Evolutionary conservation across 192 early-diverging fungal species (phyloP).

Genomic region (Glomus cerebriforme): DNA sequence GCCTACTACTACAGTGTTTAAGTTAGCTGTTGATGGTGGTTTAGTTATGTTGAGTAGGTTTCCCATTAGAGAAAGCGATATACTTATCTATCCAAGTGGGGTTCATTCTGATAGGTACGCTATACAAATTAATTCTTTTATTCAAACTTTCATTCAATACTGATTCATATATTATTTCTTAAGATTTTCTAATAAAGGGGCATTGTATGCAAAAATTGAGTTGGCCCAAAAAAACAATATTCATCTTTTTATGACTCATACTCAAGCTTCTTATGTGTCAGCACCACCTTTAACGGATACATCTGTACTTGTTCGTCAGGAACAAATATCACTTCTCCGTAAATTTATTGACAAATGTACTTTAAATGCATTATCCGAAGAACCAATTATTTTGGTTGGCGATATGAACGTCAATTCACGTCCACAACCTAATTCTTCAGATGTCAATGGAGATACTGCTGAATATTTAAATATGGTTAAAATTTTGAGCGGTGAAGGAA

Average conservation of each 20-base stretch:
- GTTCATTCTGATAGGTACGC: slow-evolving; percentile 70
- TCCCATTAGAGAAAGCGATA: slow-evolving; percentile 62
- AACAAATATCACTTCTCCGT: slow-evolving; percentile 68
- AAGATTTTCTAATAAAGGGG: slow-evolving; percentile 73
- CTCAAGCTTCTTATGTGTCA: slow-evolving; percentile 73
- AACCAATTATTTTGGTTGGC: slow-evolving; percentile 64
- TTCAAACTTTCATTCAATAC: neutral
- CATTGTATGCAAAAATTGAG: slow-evolving; percentile 72
- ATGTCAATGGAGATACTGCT: slow-evolving; percentile 45
- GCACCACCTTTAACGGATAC: slow-evolving; percentile 56
- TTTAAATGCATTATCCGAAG: slow-evolving; percentile 36
- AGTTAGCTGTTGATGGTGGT: slow-evolving; percentile 73
- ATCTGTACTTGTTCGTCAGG: slow-evolving; percentile 57
- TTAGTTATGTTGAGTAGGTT: slow-evolving; percentile 73
- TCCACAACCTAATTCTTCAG: slow-evolving; percentile 27
- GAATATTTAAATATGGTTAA: slow-evolving; percentile 63
- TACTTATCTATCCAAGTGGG: slow-evolving; percentile 66
- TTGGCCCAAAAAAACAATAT: slow-evolving; percentile 49
- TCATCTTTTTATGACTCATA: slow-evolving; percentile 82
- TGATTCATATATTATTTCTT: neutral
- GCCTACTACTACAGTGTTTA: slow-evolving; percentile 61
- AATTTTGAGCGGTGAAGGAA: slow-evolving; percentile 48
- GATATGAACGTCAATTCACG: slow-evolving; percentile 73
- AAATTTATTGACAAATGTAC: slow-evolving; percentile 53
- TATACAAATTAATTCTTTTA: too few species aligned